phyloP scores from a whole-genome alignment of 345 rosid genomes.

The Limnanthes douglasii region DNA sequence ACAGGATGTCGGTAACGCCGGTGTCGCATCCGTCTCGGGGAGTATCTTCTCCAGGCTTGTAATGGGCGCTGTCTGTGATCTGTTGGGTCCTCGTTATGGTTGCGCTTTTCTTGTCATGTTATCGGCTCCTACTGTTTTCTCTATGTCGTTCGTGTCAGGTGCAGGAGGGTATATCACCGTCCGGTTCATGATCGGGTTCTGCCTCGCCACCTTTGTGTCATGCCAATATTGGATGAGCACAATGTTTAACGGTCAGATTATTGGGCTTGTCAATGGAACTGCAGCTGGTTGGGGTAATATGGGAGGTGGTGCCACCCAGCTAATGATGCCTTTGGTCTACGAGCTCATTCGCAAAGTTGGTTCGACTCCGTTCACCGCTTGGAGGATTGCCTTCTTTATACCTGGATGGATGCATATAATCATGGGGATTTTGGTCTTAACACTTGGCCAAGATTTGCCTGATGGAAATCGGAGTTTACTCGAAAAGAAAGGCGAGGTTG shows the following conservation, averaged over 20 bases:
- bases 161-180: slow-evolving; percentile 63
- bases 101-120: slow-evolving; percentile 77
- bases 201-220: slow-evolving; percentile 81
- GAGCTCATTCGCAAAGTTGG: slow-evolving; percentile 39
- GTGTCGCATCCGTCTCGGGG: slow-evolving; percentile 86
- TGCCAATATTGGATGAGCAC: slow-evolving; percentile 99
- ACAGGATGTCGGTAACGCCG: slow-evolving; percentile 62
- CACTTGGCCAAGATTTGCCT: slow-evolving; percentile 86
- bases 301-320: slow-evolving; percentile 91
- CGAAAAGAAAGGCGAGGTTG: slow-evolving; percentile 58
- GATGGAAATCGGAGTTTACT: slow-evolving; percentile 64
- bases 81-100: slow-evolving; percentile 75
- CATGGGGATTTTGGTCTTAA: slow-evolving; percentile 60
- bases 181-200: slow-evolving; percentile 89
- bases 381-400: slow-evolving; percentile 82
- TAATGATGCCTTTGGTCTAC: slow-evolving; percentile 69
- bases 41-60: slow-evolving; percentile 83
- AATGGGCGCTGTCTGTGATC: slow-evolving; percentile 88
- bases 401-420: slow-evolving; percentile 62
- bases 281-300: slow-evolving; percentile 96
- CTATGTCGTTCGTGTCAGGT: slow-evolving; percentile 49
- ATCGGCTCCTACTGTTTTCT: slow-evolving; percentile 73
- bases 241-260: slow-evolving; percentile 78
- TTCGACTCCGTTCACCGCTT: slow-evolving; percentile 64
- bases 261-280: slow-evolving; percentile 79